phyloP scores from a whole-genome alignment of 495 filamentous ascomycete genomes.

The Penicillium malachiteum region DNA sequence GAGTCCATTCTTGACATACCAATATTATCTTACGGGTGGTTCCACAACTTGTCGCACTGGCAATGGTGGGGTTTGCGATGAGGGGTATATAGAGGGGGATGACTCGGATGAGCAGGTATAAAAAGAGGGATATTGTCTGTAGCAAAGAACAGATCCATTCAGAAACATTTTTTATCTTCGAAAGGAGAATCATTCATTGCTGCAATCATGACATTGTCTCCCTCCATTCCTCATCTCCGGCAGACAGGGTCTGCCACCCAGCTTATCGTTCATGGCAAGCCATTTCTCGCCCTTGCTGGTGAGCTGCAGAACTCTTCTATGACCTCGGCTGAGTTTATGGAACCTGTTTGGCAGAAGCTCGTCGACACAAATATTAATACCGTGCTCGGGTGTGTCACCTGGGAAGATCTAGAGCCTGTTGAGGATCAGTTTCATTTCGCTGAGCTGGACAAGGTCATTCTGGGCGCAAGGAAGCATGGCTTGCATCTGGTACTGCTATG shows the following conservation, averaged over 20 bases:
- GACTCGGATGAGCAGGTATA: too few relatives aligned
- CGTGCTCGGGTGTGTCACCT: slow-evolving; percentile 50
- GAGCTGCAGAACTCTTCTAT: slow-evolving; percentile 54
- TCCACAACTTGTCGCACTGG: too few relatives aligned
- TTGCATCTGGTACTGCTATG: slow-evolving; percentile 48
- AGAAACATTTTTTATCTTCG: too few relatives aligned
- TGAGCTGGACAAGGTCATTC: slow-evolving; percentile 43
- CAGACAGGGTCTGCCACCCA: slow-evolving; percentile 31
- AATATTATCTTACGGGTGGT: too few relatives aligned
- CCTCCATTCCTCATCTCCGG: slow-evolving; percentile 28
- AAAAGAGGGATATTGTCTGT: too few relatives aligned
- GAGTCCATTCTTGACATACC: too few relatives aligned
- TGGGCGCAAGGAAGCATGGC: slow-evolving; percentile 37
- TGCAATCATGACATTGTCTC: not conserved
- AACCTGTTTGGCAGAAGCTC: slow-evolving; percentile 42
- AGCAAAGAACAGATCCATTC: too few relatives aligned
- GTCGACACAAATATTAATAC: slow-evolving; percentile 46
- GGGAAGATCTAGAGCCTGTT: slow-evolving; percentile 49
- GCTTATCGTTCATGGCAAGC: slow-evolving; percentile 46
- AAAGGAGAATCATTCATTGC: too few relatives aligned
- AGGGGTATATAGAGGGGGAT: too few relatives aligned
- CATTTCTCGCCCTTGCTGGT: slow-evolving; percentile 44
- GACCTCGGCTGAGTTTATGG: slow-evolving; percentile 45
- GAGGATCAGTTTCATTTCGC: slow-evolving; percentile 47
- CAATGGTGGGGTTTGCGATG: too few relatives aligned